phyloP scores from a whole-genome alignment of 2,329 filamentous ascomycete genomes.

The Epichloe gansuensis region DNA sequence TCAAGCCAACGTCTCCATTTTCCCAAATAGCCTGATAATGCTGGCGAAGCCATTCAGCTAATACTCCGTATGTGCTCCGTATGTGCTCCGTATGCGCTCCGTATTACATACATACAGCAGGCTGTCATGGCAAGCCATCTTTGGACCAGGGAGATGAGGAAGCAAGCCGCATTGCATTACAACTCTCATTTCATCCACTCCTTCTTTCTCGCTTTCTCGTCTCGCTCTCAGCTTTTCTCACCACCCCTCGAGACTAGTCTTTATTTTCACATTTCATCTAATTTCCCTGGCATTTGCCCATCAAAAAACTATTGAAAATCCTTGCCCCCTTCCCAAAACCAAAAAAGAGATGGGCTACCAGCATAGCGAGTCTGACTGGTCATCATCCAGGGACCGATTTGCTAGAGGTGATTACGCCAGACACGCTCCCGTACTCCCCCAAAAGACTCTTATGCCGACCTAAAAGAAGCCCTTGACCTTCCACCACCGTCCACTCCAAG shows the following conservation, averaged over 20 bases:
- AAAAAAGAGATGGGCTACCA: slow-evolving; percentile 5
- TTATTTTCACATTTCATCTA: background rate
- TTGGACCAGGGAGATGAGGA: no score
- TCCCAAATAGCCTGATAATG: background rate
- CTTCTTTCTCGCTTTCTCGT: background rate
- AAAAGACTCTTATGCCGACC: slow-evolving; percentile 4
- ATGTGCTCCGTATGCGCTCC: no score
- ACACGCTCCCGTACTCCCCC: background rate
- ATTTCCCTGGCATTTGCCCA: background rate
- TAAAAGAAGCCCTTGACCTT: slow-evolving; percentile 8
- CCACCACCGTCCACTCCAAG: slow-evolving; percentile 2
- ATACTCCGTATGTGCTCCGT: no score
- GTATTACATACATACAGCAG: background rate
- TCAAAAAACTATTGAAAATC: background rate
- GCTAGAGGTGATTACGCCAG: background rate
- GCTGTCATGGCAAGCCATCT: background rate
- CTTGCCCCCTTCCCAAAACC: no score
- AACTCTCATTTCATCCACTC: background rate
- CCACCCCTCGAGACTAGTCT: background rate
- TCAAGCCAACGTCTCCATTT: slow-evolving; percentile 1
- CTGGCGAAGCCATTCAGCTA: background rate
- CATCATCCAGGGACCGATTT: background rate
- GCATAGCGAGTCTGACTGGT: background rate
- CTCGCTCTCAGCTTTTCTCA: background rate
- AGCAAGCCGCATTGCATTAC: background rate